Base-by-base conservation (phyloP, 176 grass and related monocot species). In the Panicum miliaceum region DNA sequence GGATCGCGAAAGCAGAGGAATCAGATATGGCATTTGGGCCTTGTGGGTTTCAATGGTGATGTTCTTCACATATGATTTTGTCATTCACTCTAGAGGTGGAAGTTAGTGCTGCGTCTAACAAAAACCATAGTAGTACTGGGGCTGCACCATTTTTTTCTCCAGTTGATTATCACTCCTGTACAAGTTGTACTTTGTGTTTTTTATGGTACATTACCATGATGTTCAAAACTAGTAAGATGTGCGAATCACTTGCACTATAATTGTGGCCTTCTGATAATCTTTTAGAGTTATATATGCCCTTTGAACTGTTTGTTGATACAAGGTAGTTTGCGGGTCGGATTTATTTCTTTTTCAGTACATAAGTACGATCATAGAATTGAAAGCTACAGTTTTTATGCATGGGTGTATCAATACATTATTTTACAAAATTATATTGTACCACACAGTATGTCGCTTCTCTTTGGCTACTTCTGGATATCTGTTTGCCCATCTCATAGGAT, bases 31-130 rank as follows among this genome's bases (percentile, higher is more conserved):
- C 56, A 63, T 42, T 76, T 76, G 41, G 43, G 8, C 18, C 19
- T 60, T 53, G 1, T 81, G 6, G 1, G 34, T 43, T 89, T 45
- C 20, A 41, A 4, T 29, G 27, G 1, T 80, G 68, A 23, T 80
- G 0, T 74, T 67, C 1, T 47, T 22, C 27, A 1, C 58, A 64
- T 27, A 11, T 64, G 45, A 73, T 57, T 56, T n/a, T 0, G 8
- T 42, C 52, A 56, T 36, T 13, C 13, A 64, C 38, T 57, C 29
- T 75, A 3, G 57, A 32, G 51, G 6, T 61, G 41, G 32, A 32
- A 85, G 4, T 18, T 80, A 38, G 29, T 81, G 29, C 23, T 80
- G 62, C 42, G 35, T 13, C 74, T 67, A 78, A 73, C 48, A 50
- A 89, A 68, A 32, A n/a, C n/a, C 14, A 18, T 41, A 50, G 37